Evolutionary conservation across 73 alveolate species (phyloP).

Genomic region (Paraurostyla sp.): DNA sequence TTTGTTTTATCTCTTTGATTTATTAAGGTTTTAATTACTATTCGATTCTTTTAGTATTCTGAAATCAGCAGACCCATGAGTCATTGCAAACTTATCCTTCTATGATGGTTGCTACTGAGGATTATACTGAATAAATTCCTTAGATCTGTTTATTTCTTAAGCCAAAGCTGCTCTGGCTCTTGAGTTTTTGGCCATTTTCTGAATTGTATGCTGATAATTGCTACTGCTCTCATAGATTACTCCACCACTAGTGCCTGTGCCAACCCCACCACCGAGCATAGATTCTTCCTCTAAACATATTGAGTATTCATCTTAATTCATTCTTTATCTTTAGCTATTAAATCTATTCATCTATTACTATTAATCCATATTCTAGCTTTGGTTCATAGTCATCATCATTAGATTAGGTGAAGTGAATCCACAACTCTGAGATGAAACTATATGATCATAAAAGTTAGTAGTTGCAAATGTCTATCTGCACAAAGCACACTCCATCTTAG

Average conservation of each 20-base stretch:
- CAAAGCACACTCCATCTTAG: slow-evolving; percentile 32
- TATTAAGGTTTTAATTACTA: background rate
- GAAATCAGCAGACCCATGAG: slow-evolving; percentile 44
- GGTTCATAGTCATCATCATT: too few species aligned
- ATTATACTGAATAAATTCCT: background rate
- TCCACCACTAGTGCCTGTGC: too few species aligned
- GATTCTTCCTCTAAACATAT: slow-evolving; percentile 54
- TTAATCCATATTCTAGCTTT: too few species aligned
- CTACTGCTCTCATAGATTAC: background rate
- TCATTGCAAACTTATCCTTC: slow-evolving; percentile 47
- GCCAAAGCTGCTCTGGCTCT: slow-evolving; percentile 5
- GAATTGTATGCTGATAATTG: background rate
- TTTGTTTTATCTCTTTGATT: background rate
- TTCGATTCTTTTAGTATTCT: slow-evolving; percentile 10
- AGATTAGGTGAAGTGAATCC: too few species aligned
- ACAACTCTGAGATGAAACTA: slow-evolving; percentile 4
- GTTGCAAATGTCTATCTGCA: slow-evolving; percentile 27
- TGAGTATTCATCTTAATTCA: slow-evolving; percentile 3
- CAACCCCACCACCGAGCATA: background rate
- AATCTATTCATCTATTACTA: too few species aligned
- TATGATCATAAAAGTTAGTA: slow-evolving; percentile 45
- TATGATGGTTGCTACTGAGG: background rate
- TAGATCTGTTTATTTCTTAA: background rate
- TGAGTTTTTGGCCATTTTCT: slow-evolving; percentile 14
- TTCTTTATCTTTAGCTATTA: too few species aligned